Conservation (phyloP, 208 protist species). For the Herpetomonas tarakana region DNA sequence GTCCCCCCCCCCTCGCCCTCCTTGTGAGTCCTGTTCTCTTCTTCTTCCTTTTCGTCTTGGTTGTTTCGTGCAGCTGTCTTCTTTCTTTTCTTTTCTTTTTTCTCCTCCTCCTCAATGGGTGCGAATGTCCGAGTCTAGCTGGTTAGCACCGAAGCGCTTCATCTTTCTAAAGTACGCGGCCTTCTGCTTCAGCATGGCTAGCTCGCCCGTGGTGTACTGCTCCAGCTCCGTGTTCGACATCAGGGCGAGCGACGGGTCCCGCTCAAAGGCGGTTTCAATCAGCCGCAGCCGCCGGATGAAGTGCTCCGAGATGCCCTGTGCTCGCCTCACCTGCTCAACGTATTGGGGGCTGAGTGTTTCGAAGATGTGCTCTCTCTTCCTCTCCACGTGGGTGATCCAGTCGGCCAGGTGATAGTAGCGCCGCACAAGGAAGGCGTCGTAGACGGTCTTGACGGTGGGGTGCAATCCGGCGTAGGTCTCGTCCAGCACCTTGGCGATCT, state of each 20-base stretch:
- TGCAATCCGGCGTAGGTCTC: constrained; percentile 67
- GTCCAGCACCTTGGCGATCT: constrained; percentile 68
- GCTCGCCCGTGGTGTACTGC: constrained; percentile 59
- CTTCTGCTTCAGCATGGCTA: constrained; percentile 83
- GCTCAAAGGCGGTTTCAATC: constrained; percentile 48
- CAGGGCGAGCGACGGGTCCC: constrained; percentile 53
- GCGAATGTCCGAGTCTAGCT: constrained; percentile 70
- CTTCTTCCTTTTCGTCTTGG: too few species aligned
- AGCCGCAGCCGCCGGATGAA: constrained; percentile 52
- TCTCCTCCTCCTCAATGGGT: constrained; percentile 39
- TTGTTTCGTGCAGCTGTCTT: background rate
- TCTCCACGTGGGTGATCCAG: constrained; percentile 75
- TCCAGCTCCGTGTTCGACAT: constrained; percentile 32
- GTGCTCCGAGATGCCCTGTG: constrained; percentile 38
- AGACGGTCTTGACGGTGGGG: constrained; percentile 82
- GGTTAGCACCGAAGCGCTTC: constrained; percentile 59
- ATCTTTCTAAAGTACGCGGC: constrained; percentile 82
- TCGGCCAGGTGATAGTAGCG: constrained; percentile 81
- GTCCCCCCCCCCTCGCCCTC: too few species aligned
- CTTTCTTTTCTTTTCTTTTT: background rate
- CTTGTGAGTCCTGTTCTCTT: too few species aligned
- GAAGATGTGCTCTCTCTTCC: constrained; percentile 59
- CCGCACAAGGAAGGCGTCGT: constrained; percentile 80
- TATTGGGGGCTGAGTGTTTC: constrained; percentile 61
- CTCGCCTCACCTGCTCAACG: constrained; percentile 37